Conservation (phyloP, 805 yeast genomes). For the Hanseniaspora vineae region DNA sequence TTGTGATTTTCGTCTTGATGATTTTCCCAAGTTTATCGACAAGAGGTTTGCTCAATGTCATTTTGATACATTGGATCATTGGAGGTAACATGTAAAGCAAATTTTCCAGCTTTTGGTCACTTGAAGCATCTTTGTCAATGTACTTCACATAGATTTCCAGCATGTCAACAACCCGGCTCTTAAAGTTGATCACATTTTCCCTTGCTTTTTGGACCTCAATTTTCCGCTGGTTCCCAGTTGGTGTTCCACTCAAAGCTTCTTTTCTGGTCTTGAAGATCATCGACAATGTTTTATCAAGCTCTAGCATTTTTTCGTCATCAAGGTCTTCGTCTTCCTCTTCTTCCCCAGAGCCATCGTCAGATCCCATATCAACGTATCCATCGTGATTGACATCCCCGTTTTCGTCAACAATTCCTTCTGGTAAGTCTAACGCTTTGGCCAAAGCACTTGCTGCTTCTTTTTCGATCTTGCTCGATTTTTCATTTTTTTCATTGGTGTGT, state of each 20-base stretch:
- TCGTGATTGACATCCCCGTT: constrained; percentile 34
- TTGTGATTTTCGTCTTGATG: constrained; percentile 47
- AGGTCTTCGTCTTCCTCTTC: constrained; percentile 65
- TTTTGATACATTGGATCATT: constrained; percentile 43
- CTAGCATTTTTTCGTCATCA: constrained; percentile 97
- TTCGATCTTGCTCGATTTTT: constrained; percentile 35
- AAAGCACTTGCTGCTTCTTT: constrained; percentile 47
- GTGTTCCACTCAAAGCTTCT: constrained; percentile 41
- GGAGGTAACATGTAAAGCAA: constrained; percentile 38
- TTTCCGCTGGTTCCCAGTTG: constrained; percentile 57
- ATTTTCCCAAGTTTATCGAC: constrained; percentile 69
- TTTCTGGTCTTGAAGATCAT: constrained; percentile 75
- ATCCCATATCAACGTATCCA: constrained; percentile 28
- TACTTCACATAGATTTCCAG: constrained; percentile 47
- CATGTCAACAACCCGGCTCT: constrained; percentile 65
- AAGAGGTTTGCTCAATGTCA: constrained; percentile 56
- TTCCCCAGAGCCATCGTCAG: constrained; percentile 14
- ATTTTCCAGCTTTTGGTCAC: constrained; percentile 14
- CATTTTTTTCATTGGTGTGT: constrained; percentile 22
- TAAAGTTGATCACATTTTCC: constrained; percentile 66
- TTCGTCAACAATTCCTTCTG: constrained; percentile 32
- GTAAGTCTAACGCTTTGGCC: constrained; percentile 60
- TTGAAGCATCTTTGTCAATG: constrained; percentile 17
- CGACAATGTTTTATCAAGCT: constrained; percentile 73
- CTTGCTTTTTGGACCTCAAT: constrained; percentile 66